Conservation (phyloP, 306 rosid genomes). For the Medicago lupulina region DNA sequence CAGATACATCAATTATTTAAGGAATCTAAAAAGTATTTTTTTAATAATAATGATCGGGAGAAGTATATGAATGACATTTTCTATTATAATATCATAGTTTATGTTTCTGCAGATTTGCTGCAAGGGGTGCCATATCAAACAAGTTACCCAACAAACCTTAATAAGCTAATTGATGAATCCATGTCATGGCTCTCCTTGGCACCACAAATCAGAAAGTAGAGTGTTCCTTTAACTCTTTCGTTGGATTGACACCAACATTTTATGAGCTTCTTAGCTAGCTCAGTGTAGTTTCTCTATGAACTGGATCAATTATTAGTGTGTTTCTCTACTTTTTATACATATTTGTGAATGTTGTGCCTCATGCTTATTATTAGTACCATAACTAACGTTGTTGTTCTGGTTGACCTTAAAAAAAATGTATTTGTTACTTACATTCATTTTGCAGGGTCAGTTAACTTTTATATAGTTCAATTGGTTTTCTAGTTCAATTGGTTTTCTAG, state of each 20-base stretch:
- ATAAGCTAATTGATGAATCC: conserved; percentile 51
- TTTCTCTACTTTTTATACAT: not conserved
- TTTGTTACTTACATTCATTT: not conserved
- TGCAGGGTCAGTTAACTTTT: too few relatives aligned
- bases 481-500: too few relatives aligned
- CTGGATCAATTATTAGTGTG: not conserved
- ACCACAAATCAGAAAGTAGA: conserved; percentile 51
- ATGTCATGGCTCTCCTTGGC: conserved; percentile 78
- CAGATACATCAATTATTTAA: too few relatives aligned
- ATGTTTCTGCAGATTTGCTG: conserved; percentile 62
- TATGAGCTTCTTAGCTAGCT: too few relatives aligned
- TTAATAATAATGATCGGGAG: too few relatives aligned
- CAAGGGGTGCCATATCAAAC: conserved; percentile 69
- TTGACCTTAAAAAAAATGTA: not conserved
- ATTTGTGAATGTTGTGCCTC: conserved; percentile 8
- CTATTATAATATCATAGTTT: not conserved
- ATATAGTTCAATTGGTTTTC: too few relatives aligned
- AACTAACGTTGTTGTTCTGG: not conserved
- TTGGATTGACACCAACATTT: not conserved
- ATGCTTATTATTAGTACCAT: not conserved
- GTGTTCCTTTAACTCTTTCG: not conserved
- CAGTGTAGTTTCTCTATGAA: not conserved
- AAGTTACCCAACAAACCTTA: conserved; percentile 24
- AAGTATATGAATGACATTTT: too few relatives aligned
- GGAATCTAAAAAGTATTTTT: too few relatives aligned